Base-by-base conservation (phyloP, 2,329 filamentous ascomycete species). In the Aspergillus fischeri region DNA sequence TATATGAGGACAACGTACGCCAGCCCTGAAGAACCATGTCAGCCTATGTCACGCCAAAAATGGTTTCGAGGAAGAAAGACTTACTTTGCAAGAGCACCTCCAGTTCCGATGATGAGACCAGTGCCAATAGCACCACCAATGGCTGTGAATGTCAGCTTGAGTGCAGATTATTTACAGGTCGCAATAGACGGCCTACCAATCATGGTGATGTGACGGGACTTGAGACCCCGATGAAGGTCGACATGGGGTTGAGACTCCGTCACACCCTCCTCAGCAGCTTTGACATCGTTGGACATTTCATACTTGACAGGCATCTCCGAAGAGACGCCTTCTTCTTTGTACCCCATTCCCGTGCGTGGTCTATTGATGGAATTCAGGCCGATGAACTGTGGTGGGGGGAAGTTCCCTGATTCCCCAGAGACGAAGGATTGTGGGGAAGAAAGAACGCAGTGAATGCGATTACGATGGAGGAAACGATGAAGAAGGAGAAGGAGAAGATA, bases 91-190 rank as follows among this genome's bases (percentile, higher is more conserved):
- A 74, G 64, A 58, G 73, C 71, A 48, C 67, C 66, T 41, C 75
- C 74, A 11, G 74, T 76, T 62, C 74, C 73, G 50, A 71, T 75
- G 58, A 77, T 73, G 47, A 77, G 62, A 52, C 75, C 75, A 28
- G 74, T 77, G 51, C 75, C 75, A 57, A 77, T 75, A 10, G 75
- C 75, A 63, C 75, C 75, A 53, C 74, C 75, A 48, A 77, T 77
- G 3, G 75, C 70, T 72, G 53, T 17, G 9, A 4, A 14, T 45
- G 54, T 68, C 50, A 69, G 60, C 21, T 53, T 51, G 38, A 20
- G 24, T 25, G 2, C 1, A 1, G 2, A 11, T 9, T 24, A 1
- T 21, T 14, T 2, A 5, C 14, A 28, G 9, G 2, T 38, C 17
- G 14, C 14, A 17, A 7, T 17, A 17, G 32, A 3, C 17, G 8